Percentiles rank a stretch among this genome's conserved stretches.
Conservation (phyloP, 1,139 yeast genomes). For the Candida sojae region DNA sequence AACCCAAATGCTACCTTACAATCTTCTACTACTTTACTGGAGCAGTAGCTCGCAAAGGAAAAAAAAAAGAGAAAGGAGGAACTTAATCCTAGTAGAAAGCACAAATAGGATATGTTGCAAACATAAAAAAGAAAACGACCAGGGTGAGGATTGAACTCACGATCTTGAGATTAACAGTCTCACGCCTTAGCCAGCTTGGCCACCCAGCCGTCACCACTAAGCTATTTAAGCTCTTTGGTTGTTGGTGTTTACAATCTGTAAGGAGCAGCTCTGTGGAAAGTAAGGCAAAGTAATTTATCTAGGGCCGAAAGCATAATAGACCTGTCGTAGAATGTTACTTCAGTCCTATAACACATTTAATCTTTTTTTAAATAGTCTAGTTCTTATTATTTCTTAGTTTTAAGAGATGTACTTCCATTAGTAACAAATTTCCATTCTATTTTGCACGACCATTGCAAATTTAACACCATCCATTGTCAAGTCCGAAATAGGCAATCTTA, state of each 20-base stretch:
- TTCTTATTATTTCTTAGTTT: too few relatives aligned
- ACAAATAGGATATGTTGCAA: neutral
- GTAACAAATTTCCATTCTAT: neutral
- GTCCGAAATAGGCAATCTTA: neutral
- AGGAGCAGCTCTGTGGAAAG: neutral
- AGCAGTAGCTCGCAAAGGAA: neutral
- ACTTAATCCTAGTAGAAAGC: neutral
- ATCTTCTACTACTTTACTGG: too few relatives aligned
- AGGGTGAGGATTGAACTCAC: conserved; percentile 4
- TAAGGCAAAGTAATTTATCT: too few relatives aligned
- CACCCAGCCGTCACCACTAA: conserved; percentile 2
- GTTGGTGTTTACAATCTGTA: too few relatives aligned
- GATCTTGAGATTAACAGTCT: conserved; percentile 3
- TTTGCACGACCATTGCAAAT: neutral
- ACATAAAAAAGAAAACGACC: neutral
- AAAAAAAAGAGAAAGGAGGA: neutral
- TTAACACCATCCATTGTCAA: neutral
- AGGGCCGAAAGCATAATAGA: too few relatives aligned
- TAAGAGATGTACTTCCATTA: too few relatives aligned
- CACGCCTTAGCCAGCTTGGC: conserved; percentile 4
- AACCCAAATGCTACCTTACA: too few relatives aligned
- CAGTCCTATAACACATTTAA: too few relatives aligned
- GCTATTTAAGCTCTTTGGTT: neutral
- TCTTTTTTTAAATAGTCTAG: too few relatives aligned
- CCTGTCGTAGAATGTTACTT: too few relatives aligned